Conservation (phyloP, 805 yeast genomes). For the Metschnikowia vanudenii region DNA sequence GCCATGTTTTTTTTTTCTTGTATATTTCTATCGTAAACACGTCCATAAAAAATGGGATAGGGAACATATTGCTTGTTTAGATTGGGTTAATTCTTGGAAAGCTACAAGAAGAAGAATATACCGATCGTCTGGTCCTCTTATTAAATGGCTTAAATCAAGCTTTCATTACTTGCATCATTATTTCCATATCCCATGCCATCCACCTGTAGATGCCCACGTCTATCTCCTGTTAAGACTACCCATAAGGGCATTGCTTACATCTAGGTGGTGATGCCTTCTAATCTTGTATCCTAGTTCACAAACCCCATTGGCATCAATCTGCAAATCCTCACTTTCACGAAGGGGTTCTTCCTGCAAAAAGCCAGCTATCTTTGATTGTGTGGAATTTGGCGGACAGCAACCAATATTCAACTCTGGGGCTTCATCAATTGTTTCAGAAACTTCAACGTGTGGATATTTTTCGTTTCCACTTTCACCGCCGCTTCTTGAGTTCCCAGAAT, state of each 20-base stretch:
- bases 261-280: slow-evolving; percentile 43
- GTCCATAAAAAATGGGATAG: too few relatives aligned
- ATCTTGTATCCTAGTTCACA: slow-evolving; percentile 45
- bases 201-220: not conserved
- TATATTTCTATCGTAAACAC: too few relatives aligned
- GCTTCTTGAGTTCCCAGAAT: not conserved
- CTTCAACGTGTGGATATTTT: not conserved
- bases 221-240: slow-evolving; percentile 24
- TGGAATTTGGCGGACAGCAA: not conserved
- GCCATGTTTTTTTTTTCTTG: not conserved
- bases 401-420: not conserved
- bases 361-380: not conserved
- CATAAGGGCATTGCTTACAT: slow-evolving; percentile 33
- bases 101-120: too few relatives aligned
- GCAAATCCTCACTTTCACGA: slow-evolving; percentile 18
- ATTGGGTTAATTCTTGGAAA: too few relatives aligned
- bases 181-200: not conserved
- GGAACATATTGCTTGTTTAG: too few relatives aligned
- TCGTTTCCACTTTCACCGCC: not conserved
- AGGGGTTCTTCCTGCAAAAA: slow-evolving; percentile 15
- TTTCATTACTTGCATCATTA: not conserved
- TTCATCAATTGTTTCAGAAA: not conserved
- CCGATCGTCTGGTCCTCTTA: too few relatives aligned
- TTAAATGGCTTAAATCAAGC: too few relatives aligned
- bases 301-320: slow-evolving; percentile 27